Evolutionary conservation across 345 rosid species (phyloP).

Genomic region (Kandelia obovata): DNA sequence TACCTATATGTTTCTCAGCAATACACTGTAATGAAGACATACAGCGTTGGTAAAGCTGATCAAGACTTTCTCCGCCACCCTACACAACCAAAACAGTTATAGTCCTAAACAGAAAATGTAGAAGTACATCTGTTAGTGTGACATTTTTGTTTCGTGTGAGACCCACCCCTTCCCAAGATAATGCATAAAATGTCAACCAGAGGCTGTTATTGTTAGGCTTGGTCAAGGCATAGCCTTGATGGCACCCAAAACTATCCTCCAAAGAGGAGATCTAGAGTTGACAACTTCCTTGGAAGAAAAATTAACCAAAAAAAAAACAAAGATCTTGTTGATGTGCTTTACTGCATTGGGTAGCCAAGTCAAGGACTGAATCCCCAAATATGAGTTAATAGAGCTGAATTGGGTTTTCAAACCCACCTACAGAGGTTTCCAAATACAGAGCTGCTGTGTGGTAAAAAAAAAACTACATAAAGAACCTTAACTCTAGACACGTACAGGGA

Average conservation of each 20-base stretch:
- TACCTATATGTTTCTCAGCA: conserved; percentile 65
- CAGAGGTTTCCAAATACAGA: not conserved
- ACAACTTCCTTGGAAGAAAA: too few relatives aligned
- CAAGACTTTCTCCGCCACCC: conserved; percentile 92
- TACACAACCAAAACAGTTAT: conserved; percentile 19
- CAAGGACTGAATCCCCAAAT: not conserved
- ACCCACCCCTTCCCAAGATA: not conserved
- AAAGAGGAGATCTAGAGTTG: too few relatives aligned
- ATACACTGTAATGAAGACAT: conserved; percentile 62
- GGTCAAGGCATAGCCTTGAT: too few relatives aligned
- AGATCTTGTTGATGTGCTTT: too few relatives aligned
- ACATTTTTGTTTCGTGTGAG: not conserved
- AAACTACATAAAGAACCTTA: not conserved
- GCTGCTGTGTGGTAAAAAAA: not conserved
- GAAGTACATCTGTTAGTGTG: not conserved
- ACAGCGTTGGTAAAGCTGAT: conserved; percentile 62
- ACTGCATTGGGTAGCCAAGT: too few relatives aligned
- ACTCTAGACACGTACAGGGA: conserved; percentile 55
- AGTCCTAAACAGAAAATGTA: not conserved
- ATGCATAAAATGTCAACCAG: too few relatives aligned
- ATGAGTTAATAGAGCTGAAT: not conserved
- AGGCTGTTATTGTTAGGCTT: too few relatives aligned
- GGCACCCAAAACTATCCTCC: too few relatives aligned
- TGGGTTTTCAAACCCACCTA: not conserved
- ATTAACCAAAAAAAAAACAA: too few relatives aligned